Percentiles rank a stretch among this genome's conserved stretches.
Conservation (phyloP, 2,329 filamentous ascomycete species). For the Penicillium vulpinum region DNA sequence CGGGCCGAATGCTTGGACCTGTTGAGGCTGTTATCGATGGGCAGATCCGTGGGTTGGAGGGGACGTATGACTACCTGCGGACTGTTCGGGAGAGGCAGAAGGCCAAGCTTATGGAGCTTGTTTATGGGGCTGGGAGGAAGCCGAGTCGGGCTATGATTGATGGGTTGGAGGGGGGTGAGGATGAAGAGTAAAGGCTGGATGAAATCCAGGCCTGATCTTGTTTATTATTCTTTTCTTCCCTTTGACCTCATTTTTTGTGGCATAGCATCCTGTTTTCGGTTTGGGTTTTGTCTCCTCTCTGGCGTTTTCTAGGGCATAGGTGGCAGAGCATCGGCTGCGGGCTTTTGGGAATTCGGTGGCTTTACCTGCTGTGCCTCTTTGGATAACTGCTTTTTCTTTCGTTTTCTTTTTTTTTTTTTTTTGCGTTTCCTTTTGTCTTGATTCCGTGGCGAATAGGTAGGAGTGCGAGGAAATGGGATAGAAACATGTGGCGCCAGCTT, state of each 20-base stretch:
- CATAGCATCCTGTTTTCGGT: slow-evolving; percentile 3
- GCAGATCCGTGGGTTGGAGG: slow-evolving; percentile 79
- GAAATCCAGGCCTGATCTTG: background rate
- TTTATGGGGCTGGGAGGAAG: slow-evolving; percentile 60
- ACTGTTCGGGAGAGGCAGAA: slow-evolving; percentile 77
- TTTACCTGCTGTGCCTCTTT: slow-evolving; percentile 3
- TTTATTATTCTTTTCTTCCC: background rate
- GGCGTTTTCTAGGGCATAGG: slow-evolving; percentile 9
- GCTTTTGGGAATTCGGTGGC: background rate
- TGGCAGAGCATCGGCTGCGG: slow-evolving; percentile 3
- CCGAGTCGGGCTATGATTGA: slow-evolving; percentile 27
- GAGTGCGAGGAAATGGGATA: slow-evolving; percentile 5
- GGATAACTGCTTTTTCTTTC: background rate
- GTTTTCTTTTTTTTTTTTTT: background rate
- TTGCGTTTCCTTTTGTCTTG: too few species aligned
- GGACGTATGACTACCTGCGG: slow-evolving; percentile 75
- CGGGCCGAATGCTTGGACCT: slow-evolving; percentile 61
- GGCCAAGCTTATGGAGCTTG: slow-evolving; percentile 75
- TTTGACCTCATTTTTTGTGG: background rate
- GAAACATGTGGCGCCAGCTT: slow-evolving; percentile 9
- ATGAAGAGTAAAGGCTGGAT: slow-evolving; percentile 5
- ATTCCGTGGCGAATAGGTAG: slow-evolving; percentile 3
- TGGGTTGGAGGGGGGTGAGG: slow-evolving; percentile 19
- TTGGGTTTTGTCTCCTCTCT: background rate
- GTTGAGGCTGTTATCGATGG: slow-evolving; percentile 64